Evolutionary conservation across 2,329 filamentous ascomycete genomes (phyloP).

Genomic region (Penicillium thymicola): DNA sequence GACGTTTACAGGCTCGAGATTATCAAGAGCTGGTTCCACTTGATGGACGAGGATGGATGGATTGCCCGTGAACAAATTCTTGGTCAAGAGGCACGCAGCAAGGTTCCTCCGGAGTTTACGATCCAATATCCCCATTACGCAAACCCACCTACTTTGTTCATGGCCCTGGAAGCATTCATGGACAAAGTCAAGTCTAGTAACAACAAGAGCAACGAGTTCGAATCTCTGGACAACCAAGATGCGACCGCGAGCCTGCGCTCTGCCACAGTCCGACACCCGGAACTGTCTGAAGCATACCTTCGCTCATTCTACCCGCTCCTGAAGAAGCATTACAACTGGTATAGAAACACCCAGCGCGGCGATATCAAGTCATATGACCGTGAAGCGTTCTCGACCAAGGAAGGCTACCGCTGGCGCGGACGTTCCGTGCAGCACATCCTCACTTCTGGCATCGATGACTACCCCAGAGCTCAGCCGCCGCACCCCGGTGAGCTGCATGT

Average conservation of each 20-base stretch:
- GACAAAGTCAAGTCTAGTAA: slow-evolving; percentile 64
- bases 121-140: slow-evolving; percentile 96
- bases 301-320: slow-evolving; percentile 79
- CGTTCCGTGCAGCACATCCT: slow-evolving; percentile 82
- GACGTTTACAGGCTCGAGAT: slow-evolving; percentile 61
- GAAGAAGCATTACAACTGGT: slow-evolving; percentile 90
- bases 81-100: slow-evolving; percentile 85
- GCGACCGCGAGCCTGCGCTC: slow-evolving; percentile 53
- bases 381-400: slow-evolving; percentile 79
- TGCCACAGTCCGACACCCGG: slow-evolving; percentile 64
- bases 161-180: slow-evolving; percentile 80
- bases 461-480: slow-evolving; percentile 87
- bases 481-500: slow-evolving; percentile 94
- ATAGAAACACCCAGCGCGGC: slow-evolving; percentile 83
- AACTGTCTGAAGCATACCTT: slow-evolving; percentile 68
- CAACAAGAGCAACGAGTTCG: slow-evolving; percentile 32
- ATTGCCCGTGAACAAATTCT: slow-evolving; percentile 95
- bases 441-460: slow-evolving; percentile 93
- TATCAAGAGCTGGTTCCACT: slow-evolving; percentile 89
- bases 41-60: slow-evolving; percentile 97
- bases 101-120: slow-evolving; percentile 90
- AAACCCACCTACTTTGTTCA: slow-evolving; percentile 91
- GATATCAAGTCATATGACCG: slow-evolving; percentile 91
- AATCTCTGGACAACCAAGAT: slow-evolving; percentile 22
- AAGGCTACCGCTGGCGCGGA: slow-evolving; percentile 93